Conservation (phyloP, 2,329 filamentous ascomycete genomes). For the Daldinia eschscholtzii region DNA sequence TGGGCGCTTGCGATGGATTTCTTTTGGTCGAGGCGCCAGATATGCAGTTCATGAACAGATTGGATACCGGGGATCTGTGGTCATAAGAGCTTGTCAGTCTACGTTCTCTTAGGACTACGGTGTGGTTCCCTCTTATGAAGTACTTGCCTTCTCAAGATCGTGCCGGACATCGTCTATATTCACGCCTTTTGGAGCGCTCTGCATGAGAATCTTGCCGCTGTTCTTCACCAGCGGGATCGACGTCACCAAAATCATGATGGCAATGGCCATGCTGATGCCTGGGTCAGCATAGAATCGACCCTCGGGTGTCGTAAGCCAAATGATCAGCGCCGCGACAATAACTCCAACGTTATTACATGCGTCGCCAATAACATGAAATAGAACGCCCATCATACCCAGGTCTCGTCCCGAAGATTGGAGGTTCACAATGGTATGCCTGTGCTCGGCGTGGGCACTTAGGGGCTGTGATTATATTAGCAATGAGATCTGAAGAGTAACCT, state of each 20-base stretch:
- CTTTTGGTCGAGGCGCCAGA: slow-evolving; percentile 79
- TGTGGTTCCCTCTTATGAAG: background rate
- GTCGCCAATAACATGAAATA: slow-evolving; percentile 79
- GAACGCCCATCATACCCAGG: slow-evolving; percentile 77
- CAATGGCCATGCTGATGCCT: slow-evolving; percentile 75
- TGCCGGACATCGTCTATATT: slow-evolving; percentile 73
- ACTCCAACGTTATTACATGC: slow-evolving; percentile 83
- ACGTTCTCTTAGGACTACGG: background rate
- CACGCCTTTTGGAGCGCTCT: slow-evolving; percentile 73
- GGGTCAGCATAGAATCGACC: slow-evolving; percentile 79
- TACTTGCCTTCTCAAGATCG: slow-evolving; percentile 72
- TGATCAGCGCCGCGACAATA: slow-evolving; percentile 75
- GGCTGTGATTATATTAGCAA: slow-evolving; percentile 43
- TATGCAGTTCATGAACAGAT: slow-evolving; percentile 78
- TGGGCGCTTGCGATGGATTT: slow-evolving; percentile 79
- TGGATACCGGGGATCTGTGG: slow-evolving; percentile 72
- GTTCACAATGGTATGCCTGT: slow-evolving; percentile 59
- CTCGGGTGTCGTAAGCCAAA: slow-evolving; percentile 72
- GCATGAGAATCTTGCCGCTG: slow-evolving; percentile 74
- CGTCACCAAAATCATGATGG: slow-evolving; percentile 77
- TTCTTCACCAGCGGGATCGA: slow-evolving; percentile 72
- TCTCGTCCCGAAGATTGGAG: slow-evolving; percentile 62
- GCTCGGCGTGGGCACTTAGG: slow-evolving; percentile 59
- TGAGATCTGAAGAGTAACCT: background rate
- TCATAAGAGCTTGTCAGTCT: slow-evolving; percentile 5